Percentiles rank a stretch among this genome's conserved stretches.
Conservation (phyloP, 1,284 basidiomycete species). For the Tetrapyrgos nigripes region DNA sequence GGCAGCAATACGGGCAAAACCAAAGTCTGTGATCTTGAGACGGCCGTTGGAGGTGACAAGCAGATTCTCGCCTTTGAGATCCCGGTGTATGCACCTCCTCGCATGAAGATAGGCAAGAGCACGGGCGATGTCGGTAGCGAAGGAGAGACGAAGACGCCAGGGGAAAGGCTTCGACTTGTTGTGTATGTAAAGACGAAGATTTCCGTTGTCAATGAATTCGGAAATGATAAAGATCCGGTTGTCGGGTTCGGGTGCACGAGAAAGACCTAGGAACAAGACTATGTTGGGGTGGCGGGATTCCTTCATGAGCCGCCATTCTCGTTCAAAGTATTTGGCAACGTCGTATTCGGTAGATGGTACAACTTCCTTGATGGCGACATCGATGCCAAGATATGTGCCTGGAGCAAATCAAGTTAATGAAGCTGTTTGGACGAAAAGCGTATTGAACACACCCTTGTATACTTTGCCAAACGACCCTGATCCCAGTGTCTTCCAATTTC, state of each 20-base stretch:
- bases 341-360: slow-evolving; percentile 90
- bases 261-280: slow-evolving; percentile 93
- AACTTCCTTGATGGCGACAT: slow-evolving; percentile 97
- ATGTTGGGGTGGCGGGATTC: slow-evolving; percentile 93
- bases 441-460: slow-evolving; percentile 70
- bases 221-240: slow-evolving; percentile 89
- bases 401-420: not conserved
- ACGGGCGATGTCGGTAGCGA: slow-evolving; percentile 92
- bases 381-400: slow-evolving; percentile 93
- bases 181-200: slow-evolving; percentile 87
- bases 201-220: slow-evolving; percentile 88
- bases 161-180: slow-evolving; percentile 83
- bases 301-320: slow-evolving; percentile 97
- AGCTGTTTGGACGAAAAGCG: not conserved
- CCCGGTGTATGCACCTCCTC: slow-evolving; percentile 85
- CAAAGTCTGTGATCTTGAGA: slow-evolving; percentile 97
- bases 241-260: slow-evolving; percentile 83
- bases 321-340: slow-evolving; percentile 96
- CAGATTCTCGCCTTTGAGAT: slow-evolving; percentile 98
- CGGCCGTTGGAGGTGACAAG: slow-evolving; percentile 92
- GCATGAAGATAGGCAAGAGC: slow-evolving; percentile 98
- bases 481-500: slow-evolving; percentile 87
- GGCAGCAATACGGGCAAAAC: slow-evolving; percentile 92
- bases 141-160: slow-evolving; percentile 91
- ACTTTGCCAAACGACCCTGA: slow-evolving; percentile 94